Conservation (phyloP, 164 flowering plant species). For the Saururus chinensis region DNA sequence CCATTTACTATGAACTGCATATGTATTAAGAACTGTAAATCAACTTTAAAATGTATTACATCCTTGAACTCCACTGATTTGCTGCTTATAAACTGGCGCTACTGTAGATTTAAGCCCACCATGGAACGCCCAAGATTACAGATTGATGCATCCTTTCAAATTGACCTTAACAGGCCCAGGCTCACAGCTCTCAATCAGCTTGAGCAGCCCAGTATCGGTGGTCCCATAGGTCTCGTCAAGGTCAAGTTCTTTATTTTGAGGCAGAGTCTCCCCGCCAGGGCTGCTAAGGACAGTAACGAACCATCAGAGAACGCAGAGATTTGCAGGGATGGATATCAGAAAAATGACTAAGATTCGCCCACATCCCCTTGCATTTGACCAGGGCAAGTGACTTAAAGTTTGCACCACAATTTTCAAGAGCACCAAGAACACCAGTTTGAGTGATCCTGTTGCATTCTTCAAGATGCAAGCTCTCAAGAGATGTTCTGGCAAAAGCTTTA, state of each 20-base stretch:
- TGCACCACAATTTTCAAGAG: conserved; percentile 32
- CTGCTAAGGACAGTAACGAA: conserved; percentile 62
- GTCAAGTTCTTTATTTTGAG: conserved; percentile 44
- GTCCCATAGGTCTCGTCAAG: conserved; percentile 48
- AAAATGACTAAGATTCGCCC: conserved; percentile 23
- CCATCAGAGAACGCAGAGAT: conserved; percentile 41
- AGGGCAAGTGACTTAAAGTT: conserved; percentile 49
- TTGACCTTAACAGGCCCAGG: conserved; percentile 49
- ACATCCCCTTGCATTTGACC: conserved; percentile 52
- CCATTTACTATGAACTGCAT: too few species aligned
- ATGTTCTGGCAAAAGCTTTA: conserved; percentile 38
- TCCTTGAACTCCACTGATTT: conserved; percentile 33
- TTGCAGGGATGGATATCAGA: conserved; percentile 28
- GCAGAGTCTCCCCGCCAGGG: conserved; percentile 46
- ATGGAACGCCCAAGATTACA: conserved; percentile 43
- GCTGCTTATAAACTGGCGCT: conserved; percentile 46
- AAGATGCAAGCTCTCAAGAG: conserved; percentile 52
- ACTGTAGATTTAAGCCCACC: conserved; percentile 60
- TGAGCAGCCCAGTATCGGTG: conserved; percentile 53
- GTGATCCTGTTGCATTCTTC: conserved; percentile 76
- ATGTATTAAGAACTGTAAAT: too few species aligned
- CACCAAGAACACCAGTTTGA: conserved; percentile 44
- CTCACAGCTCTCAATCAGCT: conserved; percentile 33
- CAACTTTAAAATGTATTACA: too few species aligned
- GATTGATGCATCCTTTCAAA: conserved; percentile 40